phyloP scores from a whole-genome alignment of 805 yeast genomes.

The Ogataea chonburiensis region DNA sequence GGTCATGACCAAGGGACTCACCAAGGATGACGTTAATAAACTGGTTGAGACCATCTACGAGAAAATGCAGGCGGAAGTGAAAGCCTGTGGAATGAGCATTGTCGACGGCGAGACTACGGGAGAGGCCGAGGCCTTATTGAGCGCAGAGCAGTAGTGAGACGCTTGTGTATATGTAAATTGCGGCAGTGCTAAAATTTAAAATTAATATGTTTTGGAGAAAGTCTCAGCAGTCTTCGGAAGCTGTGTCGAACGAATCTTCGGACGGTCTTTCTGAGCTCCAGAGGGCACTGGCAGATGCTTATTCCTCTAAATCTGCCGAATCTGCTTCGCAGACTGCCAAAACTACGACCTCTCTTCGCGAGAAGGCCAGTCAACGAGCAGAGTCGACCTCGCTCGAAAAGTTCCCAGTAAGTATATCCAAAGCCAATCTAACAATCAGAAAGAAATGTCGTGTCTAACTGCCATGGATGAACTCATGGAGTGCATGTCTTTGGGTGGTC shows the following conservation, averaged over 20 bases:
- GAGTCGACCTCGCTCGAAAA: slow-evolving; percentile 26
- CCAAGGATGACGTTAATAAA: slow-evolving; percentile 66
- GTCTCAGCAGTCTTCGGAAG: not conserved
- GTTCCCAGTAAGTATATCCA: slow-evolving; percentile 33
- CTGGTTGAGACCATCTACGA: slow-evolving; percentile 57
- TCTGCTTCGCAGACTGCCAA: slow-evolving; percentile 8
- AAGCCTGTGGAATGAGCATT: slow-evolving; percentile 44
- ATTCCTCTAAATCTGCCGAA: slow-evolving; percentile 25
- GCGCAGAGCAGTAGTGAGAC: slow-evolving; percentile 8
- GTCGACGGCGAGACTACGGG: slow-evolving; percentile 25
- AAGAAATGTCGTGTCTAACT: slow-evolving; percentile 64
- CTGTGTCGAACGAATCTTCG: not conserved
- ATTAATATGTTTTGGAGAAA: slow-evolving; percentile 10
- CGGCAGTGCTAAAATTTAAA: slow-evolving; percentile 9
- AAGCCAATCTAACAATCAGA: slow-evolving; percentile 21
- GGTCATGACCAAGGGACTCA: slow-evolving; percentile 64
- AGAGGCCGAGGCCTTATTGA: slow-evolving; percentile 9
- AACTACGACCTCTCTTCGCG: slow-evolving; percentile 23
- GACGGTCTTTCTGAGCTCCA: slow-evolving; percentile 15
- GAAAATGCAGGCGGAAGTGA: slow-evolving; percentile 49
- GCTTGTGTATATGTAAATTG: slow-evolving; percentile 2
- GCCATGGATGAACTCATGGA: slow-evolving; percentile 84
- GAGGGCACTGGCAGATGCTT: slow-evolving; percentile 23
- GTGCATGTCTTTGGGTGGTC: slow-evolving; percentile 92
- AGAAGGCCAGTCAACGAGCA: slow-evolving; percentile 30